phyloP scores from a whole-genome alignment of 2,329 filamentous ascomycete genomes.

The Aspergillus aculeatus region DNA sequence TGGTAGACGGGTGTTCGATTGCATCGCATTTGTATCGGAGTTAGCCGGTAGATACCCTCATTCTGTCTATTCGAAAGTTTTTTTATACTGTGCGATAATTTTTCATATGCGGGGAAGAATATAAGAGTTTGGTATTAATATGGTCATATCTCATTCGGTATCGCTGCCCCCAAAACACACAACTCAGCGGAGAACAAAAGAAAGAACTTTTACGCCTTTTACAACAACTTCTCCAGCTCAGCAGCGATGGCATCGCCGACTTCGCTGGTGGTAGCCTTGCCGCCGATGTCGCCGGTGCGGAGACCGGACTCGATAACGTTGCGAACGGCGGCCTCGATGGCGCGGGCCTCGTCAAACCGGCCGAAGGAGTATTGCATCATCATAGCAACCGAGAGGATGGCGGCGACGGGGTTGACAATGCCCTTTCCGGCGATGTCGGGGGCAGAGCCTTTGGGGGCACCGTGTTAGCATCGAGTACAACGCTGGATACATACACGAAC shows the following conservation, averaged over 20 bases:
- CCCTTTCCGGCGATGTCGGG: conserved; percentile 91
- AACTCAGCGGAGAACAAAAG: background rate
- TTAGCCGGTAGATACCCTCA: conserved; percentile 10
- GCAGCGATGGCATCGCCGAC: conserved; percentile 80
- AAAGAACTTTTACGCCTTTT: conserved; percentile 30
- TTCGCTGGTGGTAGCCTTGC: conserved; percentile 68
- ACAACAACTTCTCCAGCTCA: conserved; percentile 69
- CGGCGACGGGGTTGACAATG: conserved; percentile 88
- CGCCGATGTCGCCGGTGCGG: conserved; percentile 81
- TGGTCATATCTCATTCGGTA: conserved; percentile 5
- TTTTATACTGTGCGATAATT: too few relatives aligned
- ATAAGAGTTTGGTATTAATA: conserved; percentile 4
- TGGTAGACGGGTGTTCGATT: conserved; percentile 7
- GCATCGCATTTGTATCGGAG: conserved; percentile 3
- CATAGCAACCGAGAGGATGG: conserved; percentile 90
- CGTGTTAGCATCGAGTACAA: conserved; percentile 1
- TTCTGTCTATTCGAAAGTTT: background rate
- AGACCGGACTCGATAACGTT: conserved; percentile 75
- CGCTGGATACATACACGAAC: background rate
- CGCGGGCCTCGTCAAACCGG: conserved; percentile 71
- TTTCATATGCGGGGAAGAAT: too few relatives aligned
- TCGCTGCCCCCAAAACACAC: background rate
- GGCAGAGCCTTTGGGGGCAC: conserved; percentile 64
- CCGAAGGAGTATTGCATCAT: conserved; percentile 91
- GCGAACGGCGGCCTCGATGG: conserved; percentile 78